phyloP scores from a whole-genome alignment of 2,329 filamentous ascomycete species.

The Botrytis sinoallii region DNA sequence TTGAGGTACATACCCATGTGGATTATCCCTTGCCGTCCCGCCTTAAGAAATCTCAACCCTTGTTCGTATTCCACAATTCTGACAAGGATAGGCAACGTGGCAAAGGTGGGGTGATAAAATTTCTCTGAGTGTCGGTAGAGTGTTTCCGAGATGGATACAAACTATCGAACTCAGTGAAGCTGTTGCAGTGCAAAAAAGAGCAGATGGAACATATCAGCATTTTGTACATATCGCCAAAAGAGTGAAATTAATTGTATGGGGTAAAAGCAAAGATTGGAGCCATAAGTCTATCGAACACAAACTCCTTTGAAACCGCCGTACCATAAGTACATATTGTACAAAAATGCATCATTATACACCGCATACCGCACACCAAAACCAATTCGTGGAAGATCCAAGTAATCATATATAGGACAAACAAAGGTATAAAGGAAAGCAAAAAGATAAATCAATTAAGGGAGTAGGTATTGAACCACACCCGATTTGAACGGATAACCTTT shows the following conservation, averaged over 20 bases:
- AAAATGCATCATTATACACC: not conserved
- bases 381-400: not conserved
- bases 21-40: not conserved
- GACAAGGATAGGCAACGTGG: slow-evolving; percentile 1
- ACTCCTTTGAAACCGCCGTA: not conserved
- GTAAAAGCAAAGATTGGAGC: not conserved
- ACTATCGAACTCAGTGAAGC: not conserved
- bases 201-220: not conserved
- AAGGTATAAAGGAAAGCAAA: not conserved
- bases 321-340: not conserved
- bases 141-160: not conserved
- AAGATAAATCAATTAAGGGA: slow-evolving; percentile 4
- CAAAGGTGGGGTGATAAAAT: not conserved
- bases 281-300: not conserved
- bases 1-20: not conserved
- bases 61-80: not conserved
- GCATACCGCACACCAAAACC: not conserved
- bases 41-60: not conserved
- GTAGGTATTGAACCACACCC: slow-evolving; percentile 29
- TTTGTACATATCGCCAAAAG: not conserved
- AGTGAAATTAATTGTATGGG: not conserved
- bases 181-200: not conserved
- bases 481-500: slow-evolving; percentile 38
- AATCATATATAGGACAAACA: not conserved
- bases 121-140: not conserved